Percentiles rank a stretch among this genome's conserved stretches.
Evolutionary conservation across 1,284 basidiomycete genomes (phyloP).

Genomic region (Cryptococcus hybrid): DNA sequence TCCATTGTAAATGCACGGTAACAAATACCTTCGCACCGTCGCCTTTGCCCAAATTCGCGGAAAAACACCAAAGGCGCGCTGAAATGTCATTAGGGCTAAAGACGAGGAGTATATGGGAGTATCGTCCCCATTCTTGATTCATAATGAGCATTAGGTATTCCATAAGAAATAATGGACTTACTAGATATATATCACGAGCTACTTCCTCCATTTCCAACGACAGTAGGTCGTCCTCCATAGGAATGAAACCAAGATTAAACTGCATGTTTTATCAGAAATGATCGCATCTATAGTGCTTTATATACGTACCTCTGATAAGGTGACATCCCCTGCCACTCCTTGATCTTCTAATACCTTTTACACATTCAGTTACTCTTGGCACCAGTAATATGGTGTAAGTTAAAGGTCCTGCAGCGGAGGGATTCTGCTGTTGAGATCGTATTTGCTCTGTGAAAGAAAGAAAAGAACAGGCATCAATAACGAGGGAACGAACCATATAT

Average conservation of each 20-base stretch:
- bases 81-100: conserved; percentile 79
- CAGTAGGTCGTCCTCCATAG: conserved; percentile 84
- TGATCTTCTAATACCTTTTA: conserved; percentile 82
- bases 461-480: not conserved
- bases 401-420: conserved; percentile 46
- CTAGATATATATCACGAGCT: conserved; percentile 82
- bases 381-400: conserved; percentile 87
- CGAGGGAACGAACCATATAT: not conserved
- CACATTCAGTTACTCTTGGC: conserved; percentile 84
- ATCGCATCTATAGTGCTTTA: too few species aligned
- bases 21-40: conserved; percentile 73
- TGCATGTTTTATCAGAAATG: conserved; percentile 10
- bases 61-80: conserved; percentile 83
- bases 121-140: conserved; percentile 82
- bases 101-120: conserved; percentile 85
- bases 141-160: not conserved
- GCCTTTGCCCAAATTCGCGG: conserved; percentile 94
- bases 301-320: conserved; percentile 60
- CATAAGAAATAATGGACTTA: conserved; percentile 42
- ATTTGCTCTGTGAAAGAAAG: conserved; percentile 69
- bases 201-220: conserved; percentile 81
- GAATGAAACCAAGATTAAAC: conserved; percentile 91
- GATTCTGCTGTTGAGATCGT: conserved; percentile 63
- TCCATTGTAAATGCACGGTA: not conserved
- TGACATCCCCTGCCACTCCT: conserved; percentile 86